phyloP scores from a whole-genome alignment of 2,329 filamentous ascomycete species.

The Chaetomiaceae sp. region DNA sequence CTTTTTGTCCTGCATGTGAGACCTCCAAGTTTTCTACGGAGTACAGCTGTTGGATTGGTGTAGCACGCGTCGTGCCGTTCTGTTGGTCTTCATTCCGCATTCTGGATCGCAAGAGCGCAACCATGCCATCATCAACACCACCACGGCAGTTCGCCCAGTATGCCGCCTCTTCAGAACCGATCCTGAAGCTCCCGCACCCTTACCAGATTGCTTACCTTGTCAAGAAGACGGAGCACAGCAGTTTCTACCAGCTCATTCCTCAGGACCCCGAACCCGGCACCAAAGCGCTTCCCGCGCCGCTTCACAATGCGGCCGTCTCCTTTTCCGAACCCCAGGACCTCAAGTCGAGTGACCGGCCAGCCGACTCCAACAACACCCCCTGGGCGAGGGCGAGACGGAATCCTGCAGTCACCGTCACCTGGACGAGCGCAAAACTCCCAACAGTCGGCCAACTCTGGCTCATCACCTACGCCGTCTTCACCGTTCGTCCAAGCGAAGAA shows the following conservation, averaged over 20 bases:
- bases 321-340: conserved; percentile 33
- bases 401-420: conserved; percentile 42
- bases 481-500: conserved; percentile 45
- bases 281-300: conserved; percentile 19
- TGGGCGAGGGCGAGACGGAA: conserved; percentile 55
- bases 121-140: conserved; percentile 19
- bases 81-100: background rate
- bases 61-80: background rate
- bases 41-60: background rate
- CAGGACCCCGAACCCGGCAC: conserved; percentile 3
- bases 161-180: conserved; percentile 24
- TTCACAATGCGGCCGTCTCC: conserved; percentile 28
- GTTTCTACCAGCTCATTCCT: conserved; percentile 20
- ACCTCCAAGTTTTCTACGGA: background rate
- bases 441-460: conserved; percentile 51
- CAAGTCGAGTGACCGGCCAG: conserved; percentile 31
- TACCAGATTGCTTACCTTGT: conserved; percentile 30
- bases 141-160: conserved; percentile 26
- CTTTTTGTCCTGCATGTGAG: background rate
- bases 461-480: conserved; percentile 49
- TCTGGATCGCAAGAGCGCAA: background rate
- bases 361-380: conserved; percentile 50
- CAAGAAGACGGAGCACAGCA: conserved; percentile 13
- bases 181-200: conserved; percentile 31
- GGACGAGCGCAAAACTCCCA: conserved; percentile 40